Evolutionary conservation across 2,329 filamentous ascomycete species (phyloP).

Genomic region (Aureobasidium zeae): DNA sequence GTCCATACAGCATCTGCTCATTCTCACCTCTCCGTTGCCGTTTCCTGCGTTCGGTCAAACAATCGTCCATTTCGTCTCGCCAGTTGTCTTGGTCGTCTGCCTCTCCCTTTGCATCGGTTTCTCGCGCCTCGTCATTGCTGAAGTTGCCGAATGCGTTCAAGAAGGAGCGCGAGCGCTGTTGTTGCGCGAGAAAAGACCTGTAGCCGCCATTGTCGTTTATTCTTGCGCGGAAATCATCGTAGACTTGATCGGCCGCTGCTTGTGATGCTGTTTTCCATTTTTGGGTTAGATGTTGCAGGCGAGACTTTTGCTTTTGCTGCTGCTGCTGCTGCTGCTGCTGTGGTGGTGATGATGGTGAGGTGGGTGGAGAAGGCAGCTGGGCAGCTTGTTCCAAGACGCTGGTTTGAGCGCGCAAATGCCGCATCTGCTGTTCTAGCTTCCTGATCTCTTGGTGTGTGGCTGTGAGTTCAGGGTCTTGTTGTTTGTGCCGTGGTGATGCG

Average conservation of each 20-base stretch:
- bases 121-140: conserved; percentile 27
- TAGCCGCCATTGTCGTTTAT: conserved; percentile 56
- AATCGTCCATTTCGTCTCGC: conserved; percentile 30
- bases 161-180: no score
- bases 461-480: not conserved
- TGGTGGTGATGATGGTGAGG: not conserved
- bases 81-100: conserved; percentile 26
- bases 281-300: conserved; percentile 41
- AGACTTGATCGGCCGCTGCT: conserved; percentile 59
- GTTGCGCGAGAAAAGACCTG: conserved; percentile 41
- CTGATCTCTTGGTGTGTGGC: not conserved
- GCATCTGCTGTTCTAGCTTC: conserved; percentile 25
- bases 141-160: no score
- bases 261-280: conserved; percentile 55
- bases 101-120: conserved; percentile 9
- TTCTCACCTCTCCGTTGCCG: conserved; percentile 42
- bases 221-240: conserved; percentile 49
- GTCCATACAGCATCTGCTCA: conserved; percentile 20
- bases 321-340: not conserved
- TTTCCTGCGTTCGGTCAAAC: conserved; percentile 37
- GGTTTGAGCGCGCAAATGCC: conserved; percentile 38
- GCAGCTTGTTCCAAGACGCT: conserved; percentile 45
- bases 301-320: conserved; percentile 23
- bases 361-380: no score
- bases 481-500: not conserved